Evolutionary conservation across 1,284 basidiomycete species (phyloP).

Genomic region (Inonotus obliquus): DNA sequence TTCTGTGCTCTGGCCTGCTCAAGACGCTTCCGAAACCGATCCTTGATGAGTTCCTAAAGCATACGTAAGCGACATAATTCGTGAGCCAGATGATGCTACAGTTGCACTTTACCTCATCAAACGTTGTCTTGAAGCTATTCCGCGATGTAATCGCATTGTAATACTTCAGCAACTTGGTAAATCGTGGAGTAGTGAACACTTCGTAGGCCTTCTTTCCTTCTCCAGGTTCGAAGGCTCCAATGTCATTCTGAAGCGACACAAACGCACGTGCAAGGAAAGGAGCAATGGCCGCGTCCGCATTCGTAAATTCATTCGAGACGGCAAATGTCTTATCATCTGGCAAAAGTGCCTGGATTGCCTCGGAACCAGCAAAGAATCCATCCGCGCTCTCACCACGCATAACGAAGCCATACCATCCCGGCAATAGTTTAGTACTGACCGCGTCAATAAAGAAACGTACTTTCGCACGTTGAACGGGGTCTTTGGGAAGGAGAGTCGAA

Average conservation of each 20-base stretch:
- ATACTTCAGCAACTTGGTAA: constrained; percentile 40
- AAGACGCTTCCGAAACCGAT: not conserved
- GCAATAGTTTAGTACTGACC: constrained; percentile 39
- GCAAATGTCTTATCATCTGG: constrained; percentile 36
- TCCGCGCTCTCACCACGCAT: constrained; percentile 38
- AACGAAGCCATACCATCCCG: constrained; percentile 33
- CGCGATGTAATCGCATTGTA: constrained; percentile 36
- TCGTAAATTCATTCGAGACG: constrained; percentile 38
- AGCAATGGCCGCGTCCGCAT: constrained; percentile 29
- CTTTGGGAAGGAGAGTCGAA: constrained; percentile 43
- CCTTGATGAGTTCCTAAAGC: constrained; percentile 1
- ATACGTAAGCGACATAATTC: not conserved
- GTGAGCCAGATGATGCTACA: not conserved
- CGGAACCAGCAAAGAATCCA: constrained; percentile 35
- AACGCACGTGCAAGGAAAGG: constrained; percentile 38
- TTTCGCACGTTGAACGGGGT: constrained; percentile 50
- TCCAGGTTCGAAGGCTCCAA: constrained; percentile 35
- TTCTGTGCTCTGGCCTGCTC: not conserved
- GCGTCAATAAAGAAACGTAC: constrained; percentile 58
- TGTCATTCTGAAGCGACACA: constrained; percentile 37
- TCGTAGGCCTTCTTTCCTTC: constrained; percentile 38
- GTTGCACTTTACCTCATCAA: constrained; percentile 31
- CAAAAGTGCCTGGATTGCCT: constrained; percentile 40
- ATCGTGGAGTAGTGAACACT: constrained; percentile 37
- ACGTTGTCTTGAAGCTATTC: constrained; percentile 45